Evolutionary conservation across 371 early-diverging fungal genomes (phyloP).

Genomic region (Polyrhizophydium stewartii): DNA sequence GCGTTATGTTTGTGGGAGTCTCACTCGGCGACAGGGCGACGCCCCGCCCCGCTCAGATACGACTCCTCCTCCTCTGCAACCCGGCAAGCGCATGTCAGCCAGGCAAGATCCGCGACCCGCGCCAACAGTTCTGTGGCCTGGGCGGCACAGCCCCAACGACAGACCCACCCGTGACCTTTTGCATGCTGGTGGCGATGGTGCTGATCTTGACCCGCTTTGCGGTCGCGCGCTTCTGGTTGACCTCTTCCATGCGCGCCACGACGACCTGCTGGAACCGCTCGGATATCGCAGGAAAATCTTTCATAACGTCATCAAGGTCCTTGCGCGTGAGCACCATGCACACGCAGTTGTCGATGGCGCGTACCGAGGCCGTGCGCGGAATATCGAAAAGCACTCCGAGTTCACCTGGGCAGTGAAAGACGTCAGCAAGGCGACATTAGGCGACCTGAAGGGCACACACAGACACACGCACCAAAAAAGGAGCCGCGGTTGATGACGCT

Average conservation of each 20-base stretch:
- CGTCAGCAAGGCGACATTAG: neutral
- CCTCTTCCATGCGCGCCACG: conserved; percentile 1
- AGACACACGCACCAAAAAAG: conserved; percentile 38
- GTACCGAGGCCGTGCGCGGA: conserved; percentile 39
- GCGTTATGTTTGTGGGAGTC: too few species aligned
- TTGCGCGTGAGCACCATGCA: conserved; percentile 40
- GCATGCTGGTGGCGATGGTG: neutral
- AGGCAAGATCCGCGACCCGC: too few species aligned
- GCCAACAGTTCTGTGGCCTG: too few species aligned
- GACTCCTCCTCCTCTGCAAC: too few species aligned
- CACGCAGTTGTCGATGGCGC: conserved; percentile 22
- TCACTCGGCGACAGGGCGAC: too few species aligned
- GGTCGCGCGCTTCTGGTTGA: conserved; percentile 1
- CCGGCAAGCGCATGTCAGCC: too few species aligned
- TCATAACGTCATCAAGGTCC: conserved; percentile 12
- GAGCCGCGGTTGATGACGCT: conserved; percentile 30
- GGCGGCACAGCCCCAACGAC: too few species aligned
- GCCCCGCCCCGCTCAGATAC: too few species aligned
- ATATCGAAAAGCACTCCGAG: conserved; percentile 40
- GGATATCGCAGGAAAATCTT: conserved; percentile 14
- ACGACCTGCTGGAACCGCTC: conserved; percentile 11
- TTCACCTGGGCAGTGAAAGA: conserved; percentile 18
- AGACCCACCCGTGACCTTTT: neutral
- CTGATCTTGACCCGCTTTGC: conserved; percentile 2
- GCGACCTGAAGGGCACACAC: conserved; percentile 2